A percentile compares a stretch with the other conserved stretches of the same genome.
Conservation (phyloP, 805 yeast species). For the Metschnikowia matae region DNA sequence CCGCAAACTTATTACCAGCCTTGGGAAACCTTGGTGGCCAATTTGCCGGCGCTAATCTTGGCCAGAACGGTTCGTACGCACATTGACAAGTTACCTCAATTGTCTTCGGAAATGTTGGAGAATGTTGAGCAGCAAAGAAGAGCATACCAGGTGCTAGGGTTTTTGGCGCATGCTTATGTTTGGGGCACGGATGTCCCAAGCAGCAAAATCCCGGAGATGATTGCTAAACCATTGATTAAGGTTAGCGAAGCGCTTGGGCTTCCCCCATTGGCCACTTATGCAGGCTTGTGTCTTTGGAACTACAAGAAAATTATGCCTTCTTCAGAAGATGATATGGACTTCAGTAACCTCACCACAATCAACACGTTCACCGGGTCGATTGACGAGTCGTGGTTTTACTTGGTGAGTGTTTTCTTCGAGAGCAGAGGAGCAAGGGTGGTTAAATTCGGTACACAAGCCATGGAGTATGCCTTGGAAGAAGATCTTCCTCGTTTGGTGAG, state of each 20-base stretch:
- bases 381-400: constrained; percentile 92
- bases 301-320: constrained; percentile 58
- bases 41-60: constrained; percentile 70
- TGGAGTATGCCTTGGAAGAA: constrained; percentile 49
- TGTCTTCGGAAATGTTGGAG: constrained; percentile 45
- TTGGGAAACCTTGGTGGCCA: constrained; percentile 71
- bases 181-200: constrained; percentile 72
- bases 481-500: constrained; percentile 39
- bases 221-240: constrained; percentile 67
- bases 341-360: constrained; percentile 71
- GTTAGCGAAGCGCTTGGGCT: constrained; percentile 59
- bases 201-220: constrained; percentile 58
- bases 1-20: constrained; percentile 60
- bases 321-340: constrained; percentile 35
- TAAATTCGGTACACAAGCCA: constrained; percentile 62
- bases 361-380: constrained; percentile 85
- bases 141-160: constrained; percentile 76
- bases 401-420: constrained; percentile 85
- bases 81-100: constrained; percentile 62
- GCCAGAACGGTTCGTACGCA: constrained; percentile 55
- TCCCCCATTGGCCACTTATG: constrained; percentile 86
- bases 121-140: constrained; percentile 59
- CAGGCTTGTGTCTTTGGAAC: constrained; percentile 87
- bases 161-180: constrained; percentile 81
- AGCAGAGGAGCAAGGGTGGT: constrained; percentile 72